Conservation (phyloP, 352 stramenopile genomes). For the Phytophthora vignae region DNA sequence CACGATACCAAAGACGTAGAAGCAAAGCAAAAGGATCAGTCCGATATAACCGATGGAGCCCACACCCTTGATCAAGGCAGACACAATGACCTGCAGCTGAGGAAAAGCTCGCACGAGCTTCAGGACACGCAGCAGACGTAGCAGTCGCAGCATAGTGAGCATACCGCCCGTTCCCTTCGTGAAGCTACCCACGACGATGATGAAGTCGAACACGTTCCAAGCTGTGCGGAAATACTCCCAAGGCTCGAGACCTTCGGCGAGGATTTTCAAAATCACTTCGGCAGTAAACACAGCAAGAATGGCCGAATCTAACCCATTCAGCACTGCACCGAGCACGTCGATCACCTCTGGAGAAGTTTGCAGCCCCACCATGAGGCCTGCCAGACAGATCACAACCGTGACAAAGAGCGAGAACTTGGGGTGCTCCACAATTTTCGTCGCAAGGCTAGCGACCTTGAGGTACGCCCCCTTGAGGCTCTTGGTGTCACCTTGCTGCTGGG, state of each 20-base stretch:
- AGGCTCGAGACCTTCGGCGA: conserved; percentile 78
- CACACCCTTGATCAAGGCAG: conserved; percentile 89
- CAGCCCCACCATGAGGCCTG: conserved; percentile 79
- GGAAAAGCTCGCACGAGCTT: conserved; percentile 90
- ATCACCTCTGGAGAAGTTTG: conserved; percentile 70
- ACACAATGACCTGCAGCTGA: conserved; percentile 91
- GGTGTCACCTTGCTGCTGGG: conserved; percentile 54
- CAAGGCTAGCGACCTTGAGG: conserved; percentile 44
- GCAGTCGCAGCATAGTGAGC: conserved; percentile 84
- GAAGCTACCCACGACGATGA: conserved; percentile 86
- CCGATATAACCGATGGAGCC: conserved; percentile 91
- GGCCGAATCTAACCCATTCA: conserved; percentile 63
- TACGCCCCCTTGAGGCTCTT: conserved; percentile 63
- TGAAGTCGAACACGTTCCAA: conserved; percentile 89
- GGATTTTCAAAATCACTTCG: conserved; percentile 81
- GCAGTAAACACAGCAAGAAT: conserved; percentile 82
- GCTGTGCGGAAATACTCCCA: conserved; percentile 78
- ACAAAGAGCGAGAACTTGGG: conserved; percentile 73
- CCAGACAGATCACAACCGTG: conserved; percentile 79
- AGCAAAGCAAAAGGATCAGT: conserved; percentile 89
- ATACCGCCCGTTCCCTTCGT: conserved; percentile 71
- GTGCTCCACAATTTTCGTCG: conserved; percentile 66
- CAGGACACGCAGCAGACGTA: conserved; percentile 85
- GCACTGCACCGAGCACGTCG: conserved; percentile 54
- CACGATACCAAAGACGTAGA: conserved; percentile 93